These are phyloP conservation scores for Magnusiomyces starmeri DNA, from an alignment of 1,139 yeast genomes.

Conservation along the genomic window DNA sequence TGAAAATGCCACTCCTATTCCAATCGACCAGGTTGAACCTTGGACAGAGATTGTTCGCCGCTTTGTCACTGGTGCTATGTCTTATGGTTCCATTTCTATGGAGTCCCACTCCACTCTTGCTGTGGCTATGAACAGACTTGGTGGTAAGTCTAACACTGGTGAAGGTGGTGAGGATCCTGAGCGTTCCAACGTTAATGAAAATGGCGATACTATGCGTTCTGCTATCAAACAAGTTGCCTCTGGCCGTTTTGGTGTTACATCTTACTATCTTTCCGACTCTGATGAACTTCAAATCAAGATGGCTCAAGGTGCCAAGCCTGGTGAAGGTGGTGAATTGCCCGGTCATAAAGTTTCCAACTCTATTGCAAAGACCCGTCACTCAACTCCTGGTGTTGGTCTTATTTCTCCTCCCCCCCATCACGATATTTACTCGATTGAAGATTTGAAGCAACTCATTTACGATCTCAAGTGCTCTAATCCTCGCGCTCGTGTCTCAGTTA, in stretches of 20 bases:
- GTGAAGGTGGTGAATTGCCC: slow-evolving; percentile 99
- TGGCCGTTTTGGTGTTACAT: slow-evolving; percentile 96
- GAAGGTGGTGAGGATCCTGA: slow-evolving; percentile 99
- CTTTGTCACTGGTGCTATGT: slow-evolving; percentile 98
- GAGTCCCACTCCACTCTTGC: slow-evolving; percentile 97
- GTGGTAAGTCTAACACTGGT: slow-evolving; percentile 97
- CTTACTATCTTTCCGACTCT: slow-evolving; percentile 88
- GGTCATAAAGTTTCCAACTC: slow-evolving; percentile 84
- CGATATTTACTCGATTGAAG: slow-evolving; percentile 96
- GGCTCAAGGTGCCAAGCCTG: slow-evolving; percentile 99
- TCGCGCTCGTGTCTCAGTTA: slow-evolving; percentile 92
- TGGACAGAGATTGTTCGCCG: slow-evolving; percentile 99
- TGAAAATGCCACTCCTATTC: slow-evolving; percentile 64
- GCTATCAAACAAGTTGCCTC: slow-evolving; percentile 97
- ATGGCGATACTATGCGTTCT: slow-evolving; percentile 97
- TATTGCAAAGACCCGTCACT: slow-evolving; percentile 93
- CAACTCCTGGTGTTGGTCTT: slow-evolving; percentile 94
- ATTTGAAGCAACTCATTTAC: slow-evolving; percentile 90
- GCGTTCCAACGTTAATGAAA: slow-evolving; percentile 67
- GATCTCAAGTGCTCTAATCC: slow-evolving; percentile 97
- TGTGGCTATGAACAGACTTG: slow-evolving; percentile 95
- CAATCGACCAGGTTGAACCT: slow-evolving; percentile 96
- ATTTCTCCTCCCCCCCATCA: slow-evolving; percentile 99
- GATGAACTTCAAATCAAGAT: slow-evolving; percentile 96
- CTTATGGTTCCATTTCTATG: slow-evolving; percentile 97